A percentile compares a stretch with the other conserved stretches of the same genome.
Conservation (phyloP, 371 early-diverging fungal species). For the Funneliformis caledonium region DNA sequence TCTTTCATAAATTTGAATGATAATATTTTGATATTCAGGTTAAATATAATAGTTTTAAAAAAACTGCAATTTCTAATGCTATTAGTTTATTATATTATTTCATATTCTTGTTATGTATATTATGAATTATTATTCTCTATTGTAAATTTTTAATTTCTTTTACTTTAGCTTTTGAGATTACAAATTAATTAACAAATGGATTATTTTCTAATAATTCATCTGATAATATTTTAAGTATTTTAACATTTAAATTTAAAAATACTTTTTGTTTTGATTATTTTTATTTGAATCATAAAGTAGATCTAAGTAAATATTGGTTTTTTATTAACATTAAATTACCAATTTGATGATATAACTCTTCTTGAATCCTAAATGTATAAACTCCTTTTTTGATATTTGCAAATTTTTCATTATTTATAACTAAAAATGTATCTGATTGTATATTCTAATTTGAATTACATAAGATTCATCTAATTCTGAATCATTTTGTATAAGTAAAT, state of each 20-base stretch:
- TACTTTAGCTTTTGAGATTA: neutral
- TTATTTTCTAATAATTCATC: neutral
- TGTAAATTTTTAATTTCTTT: neutral
- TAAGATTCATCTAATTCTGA: neutral
- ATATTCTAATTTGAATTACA: slow-evolving; percentile 27
- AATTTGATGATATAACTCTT: too few species aligned
- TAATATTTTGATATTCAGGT: too few species aligned
- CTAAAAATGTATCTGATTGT: slow-evolving; percentile 37
- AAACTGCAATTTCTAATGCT: neutral
- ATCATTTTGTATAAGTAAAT: neutral
- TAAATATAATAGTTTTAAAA: too few species aligned
- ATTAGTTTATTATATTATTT: neutral
- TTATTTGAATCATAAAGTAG: slow-evolving; percentile 4
- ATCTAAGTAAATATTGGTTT: slow-evolving; percentile 40
- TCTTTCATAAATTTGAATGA: too few species aligned
- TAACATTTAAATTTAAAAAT: neutral
- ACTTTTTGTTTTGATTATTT: neutral
- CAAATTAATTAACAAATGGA: neutral
- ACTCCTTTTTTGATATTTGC: neutral
- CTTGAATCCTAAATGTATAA: too few species aligned
- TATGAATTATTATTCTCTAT: neutral
- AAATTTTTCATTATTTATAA: slow-evolving; percentile 11
- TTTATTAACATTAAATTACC: neutral
- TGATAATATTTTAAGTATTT: neutral
- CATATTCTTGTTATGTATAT: slow-evolving; percentile 9